These are phyloP conservation scores for Microdochium paspali DNA, from an alignment of 2,329 filamentous ascomycete genomes.

Conservation along the genomic window DNA sequence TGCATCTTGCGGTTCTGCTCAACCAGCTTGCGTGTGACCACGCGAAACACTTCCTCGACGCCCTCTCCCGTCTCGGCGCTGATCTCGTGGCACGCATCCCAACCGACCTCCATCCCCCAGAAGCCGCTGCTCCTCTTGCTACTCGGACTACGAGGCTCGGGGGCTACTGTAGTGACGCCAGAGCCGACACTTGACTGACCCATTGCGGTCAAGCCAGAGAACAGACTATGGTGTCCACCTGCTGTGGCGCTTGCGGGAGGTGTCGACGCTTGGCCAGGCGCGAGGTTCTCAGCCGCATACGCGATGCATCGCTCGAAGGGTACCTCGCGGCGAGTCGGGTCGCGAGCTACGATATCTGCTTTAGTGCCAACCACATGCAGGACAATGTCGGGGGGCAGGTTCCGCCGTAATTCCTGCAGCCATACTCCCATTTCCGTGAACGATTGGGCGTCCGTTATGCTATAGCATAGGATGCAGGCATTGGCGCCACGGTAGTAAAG, in stretches of 20 bases:
- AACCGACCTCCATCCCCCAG: slow-evolving; percentile 88
- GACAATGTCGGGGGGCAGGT: slow-evolving; percentile 69
- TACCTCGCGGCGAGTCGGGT: slow-evolving; percentile 70
- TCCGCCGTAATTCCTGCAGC: slow-evolving; percentile 75
- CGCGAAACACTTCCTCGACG: slow-evolving; percentile 89
- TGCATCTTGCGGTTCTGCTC: slow-evolving; percentile 56
- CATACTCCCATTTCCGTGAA: slow-evolving; percentile 90
- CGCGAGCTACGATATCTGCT: slow-evolving; percentile 78
- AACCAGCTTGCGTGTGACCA: slow-evolving; percentile 52
- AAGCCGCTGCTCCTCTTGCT: slow-evolving; percentile 64
- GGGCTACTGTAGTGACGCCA: slow-evolving; percentile 10
- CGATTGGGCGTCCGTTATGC: slow-evolving; percentile 76
- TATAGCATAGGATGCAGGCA: slow-evolving; percentile 89
- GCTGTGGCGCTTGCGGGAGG: slow-evolving; percentile 55
- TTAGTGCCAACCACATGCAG: slow-evolving; percentile 95
- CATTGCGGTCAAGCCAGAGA: slow-evolving; percentile 14
- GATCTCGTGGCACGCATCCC: slow-evolving; percentile 97
- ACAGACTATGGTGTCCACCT: slow-evolving; percentile 13
- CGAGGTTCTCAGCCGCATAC: slow-evolving; percentile 87
- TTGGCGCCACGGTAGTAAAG: slow-evolving; percentile 96
- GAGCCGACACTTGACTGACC: slow-evolving; percentile 12
- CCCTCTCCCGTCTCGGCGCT: slow-evolving; percentile 89
- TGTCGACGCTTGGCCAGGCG: slow-evolving; percentile 58
- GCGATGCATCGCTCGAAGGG: slow-evolving; percentile 93
- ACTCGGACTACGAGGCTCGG: slow-evolving; percentile 48